Evolutionary conservation across 2,329 filamentous ascomycete species (phyloP).

Genomic region (Diplodia mutila): DNA sequence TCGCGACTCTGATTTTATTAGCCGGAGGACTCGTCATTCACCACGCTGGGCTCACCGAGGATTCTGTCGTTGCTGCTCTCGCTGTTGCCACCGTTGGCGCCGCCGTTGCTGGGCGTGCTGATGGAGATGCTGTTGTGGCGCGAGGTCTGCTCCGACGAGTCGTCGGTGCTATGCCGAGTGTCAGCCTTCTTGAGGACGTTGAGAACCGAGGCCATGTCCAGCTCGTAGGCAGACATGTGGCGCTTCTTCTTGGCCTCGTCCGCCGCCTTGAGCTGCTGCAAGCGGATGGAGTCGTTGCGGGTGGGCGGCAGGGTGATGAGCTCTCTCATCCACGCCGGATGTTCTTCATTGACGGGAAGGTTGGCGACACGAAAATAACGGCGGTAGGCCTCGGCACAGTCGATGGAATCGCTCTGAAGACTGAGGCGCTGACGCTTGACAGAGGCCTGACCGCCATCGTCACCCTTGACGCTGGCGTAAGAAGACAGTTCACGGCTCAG

Average conservation of each 20-base stretch:
- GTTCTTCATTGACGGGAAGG: conserved; percentile 25
- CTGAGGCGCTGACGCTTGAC: conserved; percentile 24
- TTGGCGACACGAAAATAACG: conserved; percentile 25
- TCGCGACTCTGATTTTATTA: conserved; percentile 26
- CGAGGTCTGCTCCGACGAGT: conserved; percentile 20
- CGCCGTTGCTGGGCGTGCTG: conserved; percentile 10
- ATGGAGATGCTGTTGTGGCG: conserved; percentile 20
- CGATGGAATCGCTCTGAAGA: conserved; percentile 8
- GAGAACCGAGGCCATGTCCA: conserved; percentile 25
- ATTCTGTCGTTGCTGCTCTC: conserved; percentile 19
- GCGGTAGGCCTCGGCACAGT: conserved; percentile 23
- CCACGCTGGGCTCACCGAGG: conserved; percentile 24
- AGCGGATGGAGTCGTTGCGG: conserved; percentile 15
- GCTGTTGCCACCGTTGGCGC: conserved; percentile 7
- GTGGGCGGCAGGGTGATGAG: conserved; percentile 25
- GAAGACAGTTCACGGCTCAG: conserved; percentile 8
- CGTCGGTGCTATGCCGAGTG: conserved; percentile 22
- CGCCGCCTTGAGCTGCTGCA: conserved; percentile 17
- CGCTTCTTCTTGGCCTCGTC: conserved; percentile 20
- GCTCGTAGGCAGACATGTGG: conserved; percentile 24
- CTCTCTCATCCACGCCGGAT: conserved; percentile 26
- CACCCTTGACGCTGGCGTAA: conserved; percentile 19
- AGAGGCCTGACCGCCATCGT: conserved; percentile 15
- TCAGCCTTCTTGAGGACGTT: conserved; percentile 25
- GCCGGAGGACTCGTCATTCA: conserved; percentile 23